Percentiles rank a stretch among this genome's conserved stretches.
phyloP scores from a whole-genome alignment of 352 stramenopile genomes.

The Albugo candida region DNA sequence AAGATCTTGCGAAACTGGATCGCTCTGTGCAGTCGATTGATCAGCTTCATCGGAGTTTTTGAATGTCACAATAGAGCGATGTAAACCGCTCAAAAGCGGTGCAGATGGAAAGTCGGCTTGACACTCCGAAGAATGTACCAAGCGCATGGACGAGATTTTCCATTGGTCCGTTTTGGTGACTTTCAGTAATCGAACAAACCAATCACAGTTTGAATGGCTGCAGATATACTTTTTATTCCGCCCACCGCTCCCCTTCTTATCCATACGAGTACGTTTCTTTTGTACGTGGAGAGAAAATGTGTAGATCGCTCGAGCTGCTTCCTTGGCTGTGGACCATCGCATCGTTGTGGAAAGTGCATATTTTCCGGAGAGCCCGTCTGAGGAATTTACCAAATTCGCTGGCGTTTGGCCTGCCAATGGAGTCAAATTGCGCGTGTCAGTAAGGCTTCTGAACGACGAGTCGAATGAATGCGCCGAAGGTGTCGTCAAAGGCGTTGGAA shows the following conservation, averaged over 20 bases:
- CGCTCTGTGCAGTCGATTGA: not conserved
- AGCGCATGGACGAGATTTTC: conserved; percentile 11
- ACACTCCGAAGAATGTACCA: conserved; percentile 3
- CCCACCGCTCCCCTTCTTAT: conserved; percentile 10
- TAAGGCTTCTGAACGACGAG: too few species aligned
- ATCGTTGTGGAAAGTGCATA: not conserved
- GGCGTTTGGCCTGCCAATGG: too few species aligned
- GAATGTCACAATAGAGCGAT: too few species aligned
- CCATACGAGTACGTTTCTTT: conserved; percentile 11
- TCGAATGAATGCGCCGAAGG: too few species aligned
- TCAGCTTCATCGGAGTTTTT: too few species aligned
- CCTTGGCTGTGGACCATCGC: conserved; percentile 8
- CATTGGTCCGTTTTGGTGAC: conserved; percentile 8
- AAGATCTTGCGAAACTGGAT: conserved; percentile 5
- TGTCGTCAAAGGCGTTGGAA: too few species aligned
- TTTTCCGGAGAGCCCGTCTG: too few species aligned
- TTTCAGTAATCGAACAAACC: conserved; percentile 8
- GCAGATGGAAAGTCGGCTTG: too few species aligned
- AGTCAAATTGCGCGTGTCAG: too few species aligned
- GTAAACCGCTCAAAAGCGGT: too few species aligned
- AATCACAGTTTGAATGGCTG: conserved; percentile 4
- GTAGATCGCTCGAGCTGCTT: conserved; percentile 7
- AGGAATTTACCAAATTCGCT: too few species aligned
- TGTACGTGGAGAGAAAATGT: conserved; percentile 9
- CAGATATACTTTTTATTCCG: conserved; percentile 12